Evolutionary conservation across 805 yeast species (phyloP), one percentile per base, ranked within the genome.

Genomic region (Spathaspora passalidarum): DNA sequence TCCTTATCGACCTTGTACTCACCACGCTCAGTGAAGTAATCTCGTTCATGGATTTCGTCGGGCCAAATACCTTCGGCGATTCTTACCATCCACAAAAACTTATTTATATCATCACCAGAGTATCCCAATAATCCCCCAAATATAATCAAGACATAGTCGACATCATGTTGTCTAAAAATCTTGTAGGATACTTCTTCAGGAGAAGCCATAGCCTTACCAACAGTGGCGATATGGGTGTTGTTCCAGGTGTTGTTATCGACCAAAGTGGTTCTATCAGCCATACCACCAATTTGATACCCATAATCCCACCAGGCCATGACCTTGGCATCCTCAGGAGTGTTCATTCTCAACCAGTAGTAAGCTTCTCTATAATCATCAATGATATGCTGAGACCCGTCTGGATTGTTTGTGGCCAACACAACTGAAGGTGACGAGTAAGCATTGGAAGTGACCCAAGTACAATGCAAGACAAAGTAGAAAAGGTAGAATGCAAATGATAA

Each of bases 271-370:
- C 99, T 82, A 69, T 94, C 99, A 39, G 99, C 99, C 98, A 94
- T 94, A 52, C 99, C 99, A 57, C 99, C 99, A 60, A 94, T 94
- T 74, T 94, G 99, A 69, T 94, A 94, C 45, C 99, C 99, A 62
- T 95, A 95, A 74, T 95, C 99, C 99, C 99, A 94, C 99, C 99
- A 94, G 9, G 97, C 85, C 86, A 95, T 89, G 50, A 94, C 86
- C 66, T 88, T 91, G 29, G 97, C 87, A 63, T 94, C 98, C 64
- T 94, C 97, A 2, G 87, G 82, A 0, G 99, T 94, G 72, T 94
- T 94, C 96, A 92, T 91, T 61, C 99, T 83, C 57, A 94, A 75
- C 99, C 99, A 94, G 66, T 92, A 94, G 73, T 94, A 94, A 9
- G 98, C 99, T 75, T 94, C 99, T 70, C 99, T 83, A 76, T 85